A percentile compares a stretch with the other conserved stretches of the same genome.
Evolutionary conservation across 2,329 filamentous ascomycete genomes (phyloP).

Genomic region (Trichoderma asperellum): DNA sequence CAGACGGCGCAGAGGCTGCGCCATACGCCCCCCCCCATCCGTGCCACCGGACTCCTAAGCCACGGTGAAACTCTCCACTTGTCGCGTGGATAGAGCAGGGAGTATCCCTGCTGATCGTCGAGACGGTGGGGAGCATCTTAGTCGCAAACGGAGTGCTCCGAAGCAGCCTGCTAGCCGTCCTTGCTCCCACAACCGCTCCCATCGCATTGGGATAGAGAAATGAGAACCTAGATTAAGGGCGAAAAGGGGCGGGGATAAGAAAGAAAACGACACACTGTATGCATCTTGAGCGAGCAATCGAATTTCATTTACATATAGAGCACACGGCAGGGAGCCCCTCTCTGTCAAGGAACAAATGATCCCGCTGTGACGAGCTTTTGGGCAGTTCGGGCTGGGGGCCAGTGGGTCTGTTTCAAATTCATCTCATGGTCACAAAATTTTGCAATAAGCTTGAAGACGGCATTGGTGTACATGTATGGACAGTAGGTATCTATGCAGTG

Average conservation of each 20-base stretch:
- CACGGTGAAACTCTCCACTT: slow-evolving; percentile 24
- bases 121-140: slow-evolving; percentile 25
- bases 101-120: slow-evolving; percentile 27
- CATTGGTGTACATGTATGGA: not conserved
- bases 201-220: not conserved
- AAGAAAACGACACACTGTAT: not conserved
- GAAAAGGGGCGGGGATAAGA: not conserved
- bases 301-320: not conserved
- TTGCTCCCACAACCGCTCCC: not conserved
- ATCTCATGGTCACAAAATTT: not conserved
- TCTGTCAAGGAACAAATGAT: not conserved
- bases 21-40: not conserved
- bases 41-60: slow-evolving; percentile 10
- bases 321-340: not conserved
- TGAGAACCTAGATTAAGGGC: not conserved
- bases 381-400: not conserved
- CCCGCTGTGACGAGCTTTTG: not conserved
- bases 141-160: slow-evolving; percentile 24
- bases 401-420: not conserved
- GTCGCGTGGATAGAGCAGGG: slow-evolving; percentile 30
- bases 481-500: not conserved
- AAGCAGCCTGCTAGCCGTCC: slow-evolving; percentile 14
- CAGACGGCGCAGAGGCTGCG: slow-evolving; percentile 1
- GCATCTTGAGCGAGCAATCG: no score
- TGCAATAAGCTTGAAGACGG: not conserved